Evolutionary conservation across 441 rosid genomes (phyloP).

Genomic region (Corymbia citriodora): DNA sequence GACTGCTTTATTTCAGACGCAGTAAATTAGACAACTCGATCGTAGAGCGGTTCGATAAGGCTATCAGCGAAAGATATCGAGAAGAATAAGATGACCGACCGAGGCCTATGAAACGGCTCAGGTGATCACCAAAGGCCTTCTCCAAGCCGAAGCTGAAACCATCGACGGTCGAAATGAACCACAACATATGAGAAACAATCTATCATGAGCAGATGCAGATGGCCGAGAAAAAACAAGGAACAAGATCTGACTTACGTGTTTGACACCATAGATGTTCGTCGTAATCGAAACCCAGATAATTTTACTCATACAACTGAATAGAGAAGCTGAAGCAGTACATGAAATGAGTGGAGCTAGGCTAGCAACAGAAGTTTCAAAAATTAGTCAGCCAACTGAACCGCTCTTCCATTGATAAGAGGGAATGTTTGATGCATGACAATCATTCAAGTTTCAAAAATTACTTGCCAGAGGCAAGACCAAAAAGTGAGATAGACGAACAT

Average conservation of each 20-base stretch:
- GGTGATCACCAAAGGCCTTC: not conserved
- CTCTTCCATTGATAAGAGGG: not conserved
- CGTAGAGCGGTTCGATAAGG: not conserved
- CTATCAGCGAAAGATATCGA: not conserved
- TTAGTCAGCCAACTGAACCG: not conserved
- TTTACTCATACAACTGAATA: not conserved
- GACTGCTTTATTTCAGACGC: not conserved
- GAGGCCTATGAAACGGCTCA: not conserved
- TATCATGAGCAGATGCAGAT: not conserved
- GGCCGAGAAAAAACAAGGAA: not conserved
- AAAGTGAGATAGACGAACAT: not conserved
- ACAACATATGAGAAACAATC: not conserved
- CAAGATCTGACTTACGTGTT: not conserved
- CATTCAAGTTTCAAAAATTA: not conserved
- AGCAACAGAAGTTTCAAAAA: not conserved
- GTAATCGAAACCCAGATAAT: not conserved
- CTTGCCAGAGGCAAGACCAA: not conserved
- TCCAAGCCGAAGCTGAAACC: not conserved
- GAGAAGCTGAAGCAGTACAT: not conserved
- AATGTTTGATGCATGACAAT: accelerated
- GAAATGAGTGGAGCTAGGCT: not conserved
- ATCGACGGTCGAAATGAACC: not conserved
- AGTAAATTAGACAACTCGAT: not conserved
- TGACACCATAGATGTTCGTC: not conserved
- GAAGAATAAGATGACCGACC: not conserved